These are phyloP conservation scores for Brassica balearica DNA, from an alignment of 441 rosid species.

Conservation along the genomic window DNA sequence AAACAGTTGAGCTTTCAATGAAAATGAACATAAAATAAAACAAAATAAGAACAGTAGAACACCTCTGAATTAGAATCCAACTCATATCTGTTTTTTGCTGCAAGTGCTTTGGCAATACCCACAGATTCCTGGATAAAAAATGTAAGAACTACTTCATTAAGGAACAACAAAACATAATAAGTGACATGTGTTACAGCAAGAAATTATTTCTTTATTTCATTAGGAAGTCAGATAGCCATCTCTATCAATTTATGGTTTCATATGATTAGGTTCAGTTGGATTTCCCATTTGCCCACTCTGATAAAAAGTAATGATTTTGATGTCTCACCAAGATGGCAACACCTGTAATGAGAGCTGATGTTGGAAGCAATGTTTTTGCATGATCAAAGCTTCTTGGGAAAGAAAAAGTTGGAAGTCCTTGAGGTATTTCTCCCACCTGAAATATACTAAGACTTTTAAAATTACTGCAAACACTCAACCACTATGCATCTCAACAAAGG, in stretches of 20 bases:
- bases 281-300: conserved; percentile 11
- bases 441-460: conserved; percentile 19
- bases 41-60: conserved; percentile 26
- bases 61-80: conserved; percentile 96
- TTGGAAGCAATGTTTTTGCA: conserved; percentile 76
- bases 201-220: background rate
- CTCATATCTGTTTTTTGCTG: conserved; percentile 93
- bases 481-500: conserved; percentile 17
- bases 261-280: conserved; percentile 24
- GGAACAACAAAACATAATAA: conserved; percentile 10
- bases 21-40: conserved; percentile 12
- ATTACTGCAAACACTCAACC: conserved; percentile 5
- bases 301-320: background rate
- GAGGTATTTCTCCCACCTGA: conserved; percentile 96
- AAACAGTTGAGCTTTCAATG: conserved; percentile 13
- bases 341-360: conserved; percentile 91
- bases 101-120: conserved; percentile 96
- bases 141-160: background rate
- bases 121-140: conserved; percentile 76
- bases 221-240: conserved; percentile 12
- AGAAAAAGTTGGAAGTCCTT: conserved; percentile 91
- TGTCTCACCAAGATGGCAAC: conserved; percentile 94
- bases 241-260: conserved; percentile 5
- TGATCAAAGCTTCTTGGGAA: conserved; percentile 69
- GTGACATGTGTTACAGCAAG: background rate